Percentiles rank a stretch among this genome's conserved stretches.
Conservation (phyloP, 1,284 basidiomycete species). For the Agroathelia rolfsii region DNA sequence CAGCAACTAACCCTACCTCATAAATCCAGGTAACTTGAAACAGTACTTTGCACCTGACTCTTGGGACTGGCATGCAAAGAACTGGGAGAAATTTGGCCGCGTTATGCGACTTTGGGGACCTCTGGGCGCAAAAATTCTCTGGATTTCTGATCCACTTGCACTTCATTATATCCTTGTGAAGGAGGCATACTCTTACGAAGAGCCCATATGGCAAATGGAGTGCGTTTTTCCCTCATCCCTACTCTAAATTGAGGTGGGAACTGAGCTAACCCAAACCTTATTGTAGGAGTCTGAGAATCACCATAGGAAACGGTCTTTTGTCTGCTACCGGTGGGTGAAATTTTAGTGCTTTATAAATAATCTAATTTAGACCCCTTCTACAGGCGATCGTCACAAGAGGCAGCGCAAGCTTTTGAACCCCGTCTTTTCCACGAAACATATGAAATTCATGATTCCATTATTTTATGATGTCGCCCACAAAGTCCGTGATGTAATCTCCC, state of each 20-base stretch:
- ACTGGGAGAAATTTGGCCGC: slow-evolving; percentile 21
- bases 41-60: slow-evolving; percentile 8
- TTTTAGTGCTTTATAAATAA: not conserved
- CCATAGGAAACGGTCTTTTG: slow-evolving; percentile 29
- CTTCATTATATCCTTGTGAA: slow-evolving; percentile 31
- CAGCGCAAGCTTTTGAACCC: slow-evolving; percentile 40
- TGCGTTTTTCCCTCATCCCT: slow-evolving; percentile 12
- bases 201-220: slow-evolving; percentile 25
- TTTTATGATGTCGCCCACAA: slow-evolving; percentile 26
- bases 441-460: slow-evolving; percentile 31
- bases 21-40: slow-evolving; percentile 9
- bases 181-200: slow-evolving; percentile 24
- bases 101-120: slow-evolving; percentile 24
- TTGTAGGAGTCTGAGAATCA: too few species aligned
- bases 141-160: slow-evolving; percentile 28
- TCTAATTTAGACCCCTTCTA: not conserved
- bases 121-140: slow-evolving; percentile 25
- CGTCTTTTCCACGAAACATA: slow-evolving; percentile 34
- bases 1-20: too few species aligned
- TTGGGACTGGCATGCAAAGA: slow-evolving; percentile 11
- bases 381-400: slow-evolving; percentile 30
- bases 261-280: slow-evolving; percentile 23
- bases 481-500: slow-evolving; percentile 19
- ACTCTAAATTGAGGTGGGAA: not conserved
- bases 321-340: slow-evolving; percentile 22